These are phyloP conservation scores for Irpex sp. DNA, from an alignment of 1,284 basidiomycete species.

Conservation along the genomic window DNA sequence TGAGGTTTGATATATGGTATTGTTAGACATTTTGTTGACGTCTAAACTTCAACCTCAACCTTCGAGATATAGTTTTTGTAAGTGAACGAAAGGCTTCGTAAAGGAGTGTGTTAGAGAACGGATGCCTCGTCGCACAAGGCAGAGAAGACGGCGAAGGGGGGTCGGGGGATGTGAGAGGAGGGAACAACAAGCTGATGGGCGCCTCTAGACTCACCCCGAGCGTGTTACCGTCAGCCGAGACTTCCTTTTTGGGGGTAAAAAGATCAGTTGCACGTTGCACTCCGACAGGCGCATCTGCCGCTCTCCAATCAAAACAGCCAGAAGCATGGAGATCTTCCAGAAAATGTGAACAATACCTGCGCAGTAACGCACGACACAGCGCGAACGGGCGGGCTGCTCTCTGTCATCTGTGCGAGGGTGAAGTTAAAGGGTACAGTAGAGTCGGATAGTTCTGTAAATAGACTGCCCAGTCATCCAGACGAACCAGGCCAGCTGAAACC, in stretches of 20 bases:
- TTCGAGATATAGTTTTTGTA: background rate
- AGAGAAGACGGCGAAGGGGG: background rate
- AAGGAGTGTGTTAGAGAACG: conserved; percentile 28
- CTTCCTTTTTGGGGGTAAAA: background rate
- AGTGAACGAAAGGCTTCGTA: conserved; percentile 1
- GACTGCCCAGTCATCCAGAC: no score
- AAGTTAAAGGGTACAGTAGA: no score
- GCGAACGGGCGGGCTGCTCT: no score
- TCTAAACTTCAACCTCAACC: background rate
- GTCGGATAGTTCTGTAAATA: no score
- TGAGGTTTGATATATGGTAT: conserved; percentile 31
- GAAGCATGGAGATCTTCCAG: background rate
- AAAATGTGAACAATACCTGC: no score
- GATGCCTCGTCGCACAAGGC: conserved; percentile 28
- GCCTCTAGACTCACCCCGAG: background rate
- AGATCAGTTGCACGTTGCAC: background rate
- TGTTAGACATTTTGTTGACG: conserved; percentile 23
- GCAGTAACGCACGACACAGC: no score
- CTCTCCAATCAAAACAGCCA: background rate
- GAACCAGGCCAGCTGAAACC: no score
- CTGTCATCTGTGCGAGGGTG: no score
- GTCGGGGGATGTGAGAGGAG: background rate
- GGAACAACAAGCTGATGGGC: background rate
- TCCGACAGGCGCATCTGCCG: background rate
- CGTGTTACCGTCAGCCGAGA: background rate